A percentile compares a stretch with the other conserved stretches of the same genome.
phyloP scores from a whole-genome alignment of 2,329 filamentous ascomycete genomes.

The Bipolaris cookei region DNA sequence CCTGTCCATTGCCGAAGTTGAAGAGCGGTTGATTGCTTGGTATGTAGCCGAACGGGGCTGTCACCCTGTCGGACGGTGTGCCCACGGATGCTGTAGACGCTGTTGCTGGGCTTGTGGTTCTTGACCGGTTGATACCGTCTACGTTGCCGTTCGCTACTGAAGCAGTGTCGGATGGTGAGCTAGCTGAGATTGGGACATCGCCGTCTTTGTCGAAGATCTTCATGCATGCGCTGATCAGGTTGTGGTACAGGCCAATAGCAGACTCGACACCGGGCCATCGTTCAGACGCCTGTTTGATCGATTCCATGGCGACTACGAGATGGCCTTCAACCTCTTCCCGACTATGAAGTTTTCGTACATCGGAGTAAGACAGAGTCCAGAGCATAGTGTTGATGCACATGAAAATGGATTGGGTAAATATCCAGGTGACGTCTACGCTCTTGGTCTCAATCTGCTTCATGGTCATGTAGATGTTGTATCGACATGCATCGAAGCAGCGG shows the following conservation, averaged over 20 bases:
- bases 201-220: constrained; percentile 78
- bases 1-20: constrained; percentile 32
- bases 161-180: constrained; percentile 56
- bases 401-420: constrained; percentile 87
- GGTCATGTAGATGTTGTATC: constrained; percentile 81
- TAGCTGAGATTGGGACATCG: constrained; percentile 57
- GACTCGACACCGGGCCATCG: constrained; percentile 91
- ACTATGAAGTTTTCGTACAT: constrained; percentile 75
- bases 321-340: constrained; percentile 78
- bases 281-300: constrained; percentile 79
- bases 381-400: constrained; percentile 90
- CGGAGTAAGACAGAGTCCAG: constrained; percentile 87
- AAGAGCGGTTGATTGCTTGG: constrained; percentile 40
- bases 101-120: constrained; percentile 54
- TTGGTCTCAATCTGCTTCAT: constrained; percentile 77
- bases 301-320: constrained; percentile 75
- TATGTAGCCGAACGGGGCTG: constrained; percentile 48
- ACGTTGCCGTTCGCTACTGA: constrained; percentile 50
- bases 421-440: constrained; percentile 88
- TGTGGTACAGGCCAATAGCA: constrained; percentile 84
- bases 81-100: constrained; percentile 48
- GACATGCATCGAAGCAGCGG: constrained; percentile 82
- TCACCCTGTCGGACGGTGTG: constrained; percentile 45
- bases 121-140: constrained; percentile 52
- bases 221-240: constrained; percentile 82